A percentile compares a stretch with the other conserved stretches of the same genome.
Conservation (phyloP, 129 eudicot species). For the Kitagawia praeruptora region DNA sequence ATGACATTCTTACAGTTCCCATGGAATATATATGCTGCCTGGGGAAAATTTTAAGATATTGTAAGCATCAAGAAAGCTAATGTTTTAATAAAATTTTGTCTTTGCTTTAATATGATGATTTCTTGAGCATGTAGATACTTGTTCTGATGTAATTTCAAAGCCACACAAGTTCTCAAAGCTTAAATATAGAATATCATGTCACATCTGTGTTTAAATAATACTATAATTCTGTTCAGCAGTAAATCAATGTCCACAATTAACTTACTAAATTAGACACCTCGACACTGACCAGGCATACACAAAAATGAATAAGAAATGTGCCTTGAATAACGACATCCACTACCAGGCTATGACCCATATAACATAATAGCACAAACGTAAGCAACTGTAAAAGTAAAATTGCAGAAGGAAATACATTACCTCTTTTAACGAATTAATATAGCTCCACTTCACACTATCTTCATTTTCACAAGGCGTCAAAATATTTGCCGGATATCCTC, state of each 20-base stretch:
- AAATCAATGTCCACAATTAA: neutral
- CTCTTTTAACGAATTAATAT: conserved; percentile 90
- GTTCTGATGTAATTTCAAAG: neutral
- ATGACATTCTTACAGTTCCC: conserved; percentile 94
- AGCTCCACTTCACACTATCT: conserved; percentile 96
- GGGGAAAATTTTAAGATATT: conserved; percentile 18
- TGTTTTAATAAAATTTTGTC: neutral
- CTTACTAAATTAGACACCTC: neutral
- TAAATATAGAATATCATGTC: neutral
- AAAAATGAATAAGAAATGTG: neutral
- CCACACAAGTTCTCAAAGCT: neutral
- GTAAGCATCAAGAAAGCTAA: neutral
- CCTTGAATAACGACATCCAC: neutral
- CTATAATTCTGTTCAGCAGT: neutral
- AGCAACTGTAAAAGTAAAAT: neutral
- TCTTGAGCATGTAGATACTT: neutral
- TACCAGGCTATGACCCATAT: neutral
- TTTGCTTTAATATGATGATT: neutral
- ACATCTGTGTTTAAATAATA: neutral
- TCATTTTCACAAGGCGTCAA: conserved; percentile 96
- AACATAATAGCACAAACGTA: neutral
- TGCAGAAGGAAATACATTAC: conserved; percentile 26
- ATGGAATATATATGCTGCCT: conserved; percentile 84
- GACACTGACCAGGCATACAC: neutral
- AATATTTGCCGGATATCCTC: conserved; percentile 79